These are phyloP conservation scores for Hysterangium stoloniferum DNA, from an alignment of 768 basidiomycete genomes.

Conservation along the genomic window DNA sequence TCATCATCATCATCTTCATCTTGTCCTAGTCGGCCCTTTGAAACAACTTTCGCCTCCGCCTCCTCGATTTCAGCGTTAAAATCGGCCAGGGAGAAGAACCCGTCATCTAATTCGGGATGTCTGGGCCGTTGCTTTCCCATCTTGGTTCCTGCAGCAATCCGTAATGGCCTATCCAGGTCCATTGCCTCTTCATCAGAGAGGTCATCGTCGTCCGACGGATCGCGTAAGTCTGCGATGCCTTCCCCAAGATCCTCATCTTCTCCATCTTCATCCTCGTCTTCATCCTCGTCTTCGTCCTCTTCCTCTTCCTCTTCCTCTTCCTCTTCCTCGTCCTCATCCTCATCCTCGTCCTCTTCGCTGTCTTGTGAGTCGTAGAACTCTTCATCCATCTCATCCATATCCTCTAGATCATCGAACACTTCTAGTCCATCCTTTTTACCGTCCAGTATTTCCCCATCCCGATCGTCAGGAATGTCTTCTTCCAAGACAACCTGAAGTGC, in stretches of 20 bases:
- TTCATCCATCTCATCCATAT: conserved; percentile 23
- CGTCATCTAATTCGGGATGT: conserved; percentile 67
- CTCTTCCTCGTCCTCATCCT: conserved; percentile 25
- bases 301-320: conserved; percentile 24
- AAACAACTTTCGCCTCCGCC: conserved; percentile 57
- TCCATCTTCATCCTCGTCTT: conserved; percentile 24
- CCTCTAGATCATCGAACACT: conserved; percentile 14
- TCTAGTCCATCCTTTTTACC: conserved; percentile 13
- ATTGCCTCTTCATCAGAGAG: conserved; percentile 13
- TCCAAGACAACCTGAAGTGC: conserved; percentile 61
- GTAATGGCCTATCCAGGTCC: conserved; percentile 23
- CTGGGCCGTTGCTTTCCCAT: conserved; percentile 16
- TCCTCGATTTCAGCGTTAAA: conserved; percentile 86
- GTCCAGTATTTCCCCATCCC: conserved; percentile 18
- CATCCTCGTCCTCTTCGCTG: conserved; percentile 24
- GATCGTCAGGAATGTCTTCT: conserved; percentile 23
- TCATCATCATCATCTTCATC: conserved; percentile 43
- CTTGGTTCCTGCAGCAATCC: conserved; percentile 16
- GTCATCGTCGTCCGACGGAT: conserved; percentile 24
- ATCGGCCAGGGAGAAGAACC: conserved; percentile 78
- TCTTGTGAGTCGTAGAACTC: conserved; percentile 21
- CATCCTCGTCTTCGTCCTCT: conserved; percentile 23
- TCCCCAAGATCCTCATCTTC: conserved; percentile 26
- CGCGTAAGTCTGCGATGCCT: conserved; percentile 23
- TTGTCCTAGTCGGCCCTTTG: conserved; percentile 50